Evolutionary conservation across 306 rosid genomes (phyloP).

Genomic region (Argentina anserina): DNA sequence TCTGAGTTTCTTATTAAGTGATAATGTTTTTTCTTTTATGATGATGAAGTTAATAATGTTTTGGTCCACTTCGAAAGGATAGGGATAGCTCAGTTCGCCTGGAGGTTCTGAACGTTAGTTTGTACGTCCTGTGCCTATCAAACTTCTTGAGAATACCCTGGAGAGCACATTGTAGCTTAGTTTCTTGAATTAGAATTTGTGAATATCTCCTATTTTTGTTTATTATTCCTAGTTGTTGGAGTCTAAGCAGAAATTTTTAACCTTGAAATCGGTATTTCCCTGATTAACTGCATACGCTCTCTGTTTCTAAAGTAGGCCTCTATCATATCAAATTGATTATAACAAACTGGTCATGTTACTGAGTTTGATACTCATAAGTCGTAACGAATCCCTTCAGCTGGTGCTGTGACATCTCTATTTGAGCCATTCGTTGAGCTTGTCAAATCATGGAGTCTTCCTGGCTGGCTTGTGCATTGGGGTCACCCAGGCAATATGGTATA

Average conservation of each 20-base stretch:
- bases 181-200: background rate
- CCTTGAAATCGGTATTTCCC: background rate
- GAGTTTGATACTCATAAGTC: background rate
- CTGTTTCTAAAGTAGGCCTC: background rate
- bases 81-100: background rate
- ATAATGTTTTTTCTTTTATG: no score
- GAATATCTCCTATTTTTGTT: background rate
- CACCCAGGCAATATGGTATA: conserved; percentile 90
- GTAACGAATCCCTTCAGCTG: conserved; percentile 39
- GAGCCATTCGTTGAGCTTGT: conserved; percentile 78
- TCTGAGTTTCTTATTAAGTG: background rate
- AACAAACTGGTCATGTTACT: background rate
- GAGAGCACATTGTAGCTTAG: background rate
- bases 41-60: no score
- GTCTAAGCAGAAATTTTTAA: background rate
- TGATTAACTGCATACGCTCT: background rate
- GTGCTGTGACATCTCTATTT: conserved; percentile 45
- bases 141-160: background rate
- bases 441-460: conserved; percentile 64
- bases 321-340: background rate
- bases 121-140: background rate
- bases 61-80: background rate
- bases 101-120: background rate
- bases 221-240: background rate
- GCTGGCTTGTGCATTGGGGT: conserved; percentile 96